Evolutionary conservation across 1,284 basidiomycete species (phyloP), one percentile per base, ranked within the genome.

Genomic region (Papiliotrema fonsecae): DNA sequence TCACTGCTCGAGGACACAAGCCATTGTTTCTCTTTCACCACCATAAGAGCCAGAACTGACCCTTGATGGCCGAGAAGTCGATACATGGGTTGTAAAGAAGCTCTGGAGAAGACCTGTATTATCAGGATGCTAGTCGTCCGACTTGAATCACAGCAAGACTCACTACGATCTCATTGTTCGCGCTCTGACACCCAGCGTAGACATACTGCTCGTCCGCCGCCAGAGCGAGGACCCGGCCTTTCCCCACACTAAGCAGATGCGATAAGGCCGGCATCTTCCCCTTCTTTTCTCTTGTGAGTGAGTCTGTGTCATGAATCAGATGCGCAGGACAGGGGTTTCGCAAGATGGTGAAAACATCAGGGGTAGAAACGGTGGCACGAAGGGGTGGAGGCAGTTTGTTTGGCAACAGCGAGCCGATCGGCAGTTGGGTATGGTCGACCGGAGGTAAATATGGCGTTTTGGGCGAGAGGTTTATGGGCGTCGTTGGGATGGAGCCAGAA

Each of bases 31-130:
- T 87, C 85, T 38, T 81, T 72, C 3, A 86, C 86, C 49, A 88
- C 79, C 58, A 88, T 84, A 27, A 97, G 77, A 2, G 85, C 85
- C 14, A 97, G 78, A 0, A 97, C 85, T 50, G 86, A 88, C 9
- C 86, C 88, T 0, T 84, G 84, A 62, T 97, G 93, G 0, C 92
- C 93, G 14, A 79, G 75, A n/a, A 93, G 76, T 6, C 82, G 81
- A n/a, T 81, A 79, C 61, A 82, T 82, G 18, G 87, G 77, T 11
- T 80, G 79, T 52, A 88, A 83, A 0, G 83, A 80, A 14, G 75
- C 71, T 58, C 86, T 83, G 62, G 87, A 83, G 86, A 90, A 93
- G 34, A 91, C 87, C 88, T 91, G 60, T n/a, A n/a, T n/a, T n/a
- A n/a, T n/a, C n/a, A 9, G 19, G 34, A 27, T 44, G 18, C 31